Evolutionary conservation across 2,329 filamentous ascomycete species (phyloP), one percentile per base, ranked within the genome.

Genomic region (Fusarium pseudograminearum): DNA sequence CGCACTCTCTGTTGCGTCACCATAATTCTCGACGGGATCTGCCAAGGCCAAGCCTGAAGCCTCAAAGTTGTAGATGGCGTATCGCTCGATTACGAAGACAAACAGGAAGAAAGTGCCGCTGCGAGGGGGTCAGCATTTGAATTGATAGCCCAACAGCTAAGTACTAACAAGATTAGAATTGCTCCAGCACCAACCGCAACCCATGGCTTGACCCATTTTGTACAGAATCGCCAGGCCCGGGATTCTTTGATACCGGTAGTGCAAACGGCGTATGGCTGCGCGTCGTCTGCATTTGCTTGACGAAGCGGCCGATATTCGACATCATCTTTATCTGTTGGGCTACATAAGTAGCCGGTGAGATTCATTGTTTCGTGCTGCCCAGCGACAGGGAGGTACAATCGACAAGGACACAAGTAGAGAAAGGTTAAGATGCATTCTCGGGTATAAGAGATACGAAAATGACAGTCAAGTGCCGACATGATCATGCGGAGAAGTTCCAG

Each of bases 11-110:
- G 41, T 38, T 34, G 55, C 18, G 22, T 73, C 57, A 1, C 58
- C 44, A 14, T 59, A 55, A 10, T 56, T 26, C 18, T 68, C 55
- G 18, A 70, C 57, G 5, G 66, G 62, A 12, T 73, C 65, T 12
- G 60, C 59, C 7, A 67, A 34, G 10, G 51, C 56, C 11, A 62
- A 31, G 7, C 61, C 63, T 16, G 71, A 70, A 9, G 61, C 30
- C 22, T 73, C 54, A n/a, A 61, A 68, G 26, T 56, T 51, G 16
- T 73, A 61, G 18, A 70, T 50, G 20, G 56, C 61, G 41, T 66
- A 69, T 2, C 65, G 50, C 24, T 69, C 66, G 11, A 69, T 45
- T 2, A 65, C 31, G 18, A 69, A 69, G 2, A 56, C 54, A 24
- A 69, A 45, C 0, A 72, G 11, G 16, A 67, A 56, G 18, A 73